Evolutionary conservation across 495 filamentous ascomycete genomes (phyloP).

Genomic region (Glarea lozoyensis): DNA sequence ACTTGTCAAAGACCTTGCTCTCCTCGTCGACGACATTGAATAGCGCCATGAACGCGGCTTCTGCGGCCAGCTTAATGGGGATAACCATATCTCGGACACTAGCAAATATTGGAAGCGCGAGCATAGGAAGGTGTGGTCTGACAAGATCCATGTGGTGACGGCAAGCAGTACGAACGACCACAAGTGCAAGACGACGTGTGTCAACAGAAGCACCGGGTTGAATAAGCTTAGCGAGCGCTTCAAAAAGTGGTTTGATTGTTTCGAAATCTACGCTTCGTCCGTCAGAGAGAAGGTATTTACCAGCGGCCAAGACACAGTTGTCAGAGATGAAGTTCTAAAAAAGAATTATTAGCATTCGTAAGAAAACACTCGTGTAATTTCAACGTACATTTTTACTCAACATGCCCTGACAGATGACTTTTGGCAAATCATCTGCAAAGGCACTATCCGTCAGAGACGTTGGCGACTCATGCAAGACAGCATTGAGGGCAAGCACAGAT

Average conservation of each 20-base stretch:
- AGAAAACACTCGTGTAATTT: too few relatives aligned
- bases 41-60: constrained; percentile 90
- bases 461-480: constrained; percentile 74
- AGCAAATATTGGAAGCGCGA: constrained; percentile 79
- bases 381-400: constrained; percentile 55
- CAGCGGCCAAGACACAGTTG: constrained; percentile 87
- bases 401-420: constrained; percentile 75
- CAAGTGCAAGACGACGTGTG: constrained; percentile 79
- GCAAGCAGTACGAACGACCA: constrained; percentile 76
- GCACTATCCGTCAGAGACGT: constrained; percentile 50
- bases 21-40: constrained; percentile 87
- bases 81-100: constrained; percentile 90
- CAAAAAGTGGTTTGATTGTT: constrained; percentile 66
- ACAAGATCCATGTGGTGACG: constrained; percentile 68
- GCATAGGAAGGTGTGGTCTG: constrained; percentile 64
- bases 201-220: constrained; percentile 68
- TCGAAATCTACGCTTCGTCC: constrained; percentile 51
- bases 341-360: constrained; percentile 5
- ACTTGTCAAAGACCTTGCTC: constrained; percentile 82
- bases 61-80: constrained; percentile 88
- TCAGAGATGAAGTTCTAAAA: constrained; percentile 70
- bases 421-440: constrained; percentile 60
- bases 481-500: constrained; percentile 77
- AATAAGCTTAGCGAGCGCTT: constrained; percentile 63
- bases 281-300: constrained; percentile 78